Conservation (phyloP, 1,139 yeast genomes). For the Candida buenavistaensis region DNA sequence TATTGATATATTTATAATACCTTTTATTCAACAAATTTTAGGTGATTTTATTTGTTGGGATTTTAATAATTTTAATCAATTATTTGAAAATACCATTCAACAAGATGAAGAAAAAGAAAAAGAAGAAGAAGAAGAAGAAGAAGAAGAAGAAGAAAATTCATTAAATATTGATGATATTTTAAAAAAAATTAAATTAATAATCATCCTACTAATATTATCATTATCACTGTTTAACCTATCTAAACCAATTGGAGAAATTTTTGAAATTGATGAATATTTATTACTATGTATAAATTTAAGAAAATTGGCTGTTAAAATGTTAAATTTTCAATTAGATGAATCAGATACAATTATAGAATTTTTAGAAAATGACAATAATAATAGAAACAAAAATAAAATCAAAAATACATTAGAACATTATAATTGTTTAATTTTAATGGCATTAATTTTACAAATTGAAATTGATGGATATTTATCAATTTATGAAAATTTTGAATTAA, state of each 20-base stretch:
- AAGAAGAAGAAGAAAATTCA: constrained; percentile 10
- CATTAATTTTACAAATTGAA: constrained; percentile 38
- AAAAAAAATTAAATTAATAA: constrained; percentile 24
- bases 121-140: not conserved
- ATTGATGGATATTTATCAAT: constrained; percentile 40
- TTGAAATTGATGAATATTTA: constrained; percentile 26
- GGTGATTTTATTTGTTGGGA: constrained; percentile 31
- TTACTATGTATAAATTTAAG: constrained; percentile 36
- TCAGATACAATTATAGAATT: constrained; percentile 33
- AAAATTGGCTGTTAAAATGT: constrained; percentile 35
- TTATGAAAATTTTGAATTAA: constrained; percentile 43
- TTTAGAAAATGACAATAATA: constrained; percentile 9
- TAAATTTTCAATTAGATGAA: constrained; percentile 45
- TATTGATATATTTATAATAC: constrained; percentile 32
- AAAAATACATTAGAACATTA: constrained; percentile 18
- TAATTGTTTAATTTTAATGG: constrained; percentile 27
- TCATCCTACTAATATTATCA: constrained; percentile 28
- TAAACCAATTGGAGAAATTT: constrained; percentile 13
- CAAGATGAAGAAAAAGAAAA: not conserved
- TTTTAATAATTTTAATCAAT: constrained; percentile 14
- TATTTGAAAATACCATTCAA: not conserved
- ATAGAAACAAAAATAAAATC: constrained; percentile 5
- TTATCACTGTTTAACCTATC: constrained; percentile 26
- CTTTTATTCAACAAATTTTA: constrained; percentile 30
- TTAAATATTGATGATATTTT: constrained; percentile 8